These are phyloP conservation scores for Oryza longistaminata DNA, from an alignment of 176 grass and related monocot genomes.

Conservation along the genomic window DNA sequence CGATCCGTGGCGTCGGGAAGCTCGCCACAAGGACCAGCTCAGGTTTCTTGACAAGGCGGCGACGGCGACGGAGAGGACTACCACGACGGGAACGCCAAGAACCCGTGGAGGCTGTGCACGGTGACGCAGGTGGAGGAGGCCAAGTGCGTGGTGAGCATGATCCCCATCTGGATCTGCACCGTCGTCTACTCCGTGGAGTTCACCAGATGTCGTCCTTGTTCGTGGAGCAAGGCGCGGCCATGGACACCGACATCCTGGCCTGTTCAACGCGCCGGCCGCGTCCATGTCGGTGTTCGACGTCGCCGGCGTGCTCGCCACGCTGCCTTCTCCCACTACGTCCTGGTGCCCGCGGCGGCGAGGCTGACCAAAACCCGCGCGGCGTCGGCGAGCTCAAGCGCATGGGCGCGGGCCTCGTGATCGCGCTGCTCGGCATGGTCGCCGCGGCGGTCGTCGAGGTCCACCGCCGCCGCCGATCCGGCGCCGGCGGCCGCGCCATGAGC, in stretches of 20 bases:
- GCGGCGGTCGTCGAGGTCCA: conserved; percentile 36
- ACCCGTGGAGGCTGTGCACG: conserved; percentile 56
- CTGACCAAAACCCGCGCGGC: conserved; percentile 38
- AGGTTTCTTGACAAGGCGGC: conserved; percentile 53
- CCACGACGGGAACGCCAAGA: not conserved
- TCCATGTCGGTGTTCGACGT: conserved; percentile 55
- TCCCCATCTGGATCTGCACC: conserved; percentile 57
- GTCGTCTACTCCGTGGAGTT: conserved; percentile 49
- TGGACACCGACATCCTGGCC: conserved; percentile 23
- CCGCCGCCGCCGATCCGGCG: too few relatives aligned
- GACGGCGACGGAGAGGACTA: conserved; percentile 8
- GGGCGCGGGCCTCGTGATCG: conserved; percentile 44
- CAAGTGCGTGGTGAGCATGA: conserved; percentile 41
- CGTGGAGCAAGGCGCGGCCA: conserved; percentile 44
- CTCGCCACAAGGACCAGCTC: conserved; percentile 40
- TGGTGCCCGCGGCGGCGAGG: not conserved
- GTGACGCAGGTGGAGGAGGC: conserved; percentile 86
- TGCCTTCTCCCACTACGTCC: conserved; percentile 28
- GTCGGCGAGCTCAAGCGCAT: conserved; percentile 47
- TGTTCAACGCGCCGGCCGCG: conserved; percentile 36
- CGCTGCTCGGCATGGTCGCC: conserved; percentile 31
- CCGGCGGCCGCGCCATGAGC: conserved; percentile 6
- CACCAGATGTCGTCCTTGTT: conserved; percentile 55
- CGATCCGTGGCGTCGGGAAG: conserved; percentile 33
- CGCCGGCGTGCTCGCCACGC: conserved; percentile 26